Evolutionary conservation across 345 rosid genomes (phyloP).

Genomic region (Kernera saxatilis): DNA sequence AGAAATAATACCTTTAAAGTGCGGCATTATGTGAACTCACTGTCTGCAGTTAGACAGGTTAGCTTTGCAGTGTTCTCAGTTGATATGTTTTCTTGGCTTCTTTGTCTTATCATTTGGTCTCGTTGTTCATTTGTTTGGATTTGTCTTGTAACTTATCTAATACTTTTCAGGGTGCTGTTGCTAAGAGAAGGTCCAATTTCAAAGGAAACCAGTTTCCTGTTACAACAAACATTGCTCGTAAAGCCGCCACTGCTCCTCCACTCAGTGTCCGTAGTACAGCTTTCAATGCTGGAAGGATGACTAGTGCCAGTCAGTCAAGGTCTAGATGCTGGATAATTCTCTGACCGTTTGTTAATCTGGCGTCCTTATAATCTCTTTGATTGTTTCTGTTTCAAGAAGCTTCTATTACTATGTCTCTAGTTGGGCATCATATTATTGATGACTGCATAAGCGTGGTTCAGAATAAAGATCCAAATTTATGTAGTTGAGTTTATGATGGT

Average conservation of each 20-base stretch:
- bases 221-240: conserved; percentile 50
- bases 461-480: not conserved
- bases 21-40: conserved; percentile 46
- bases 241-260: conserved; percentile 48
- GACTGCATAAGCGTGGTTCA: not conserved
- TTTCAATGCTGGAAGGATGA: conserved; percentile 36
- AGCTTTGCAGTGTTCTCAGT: not conserved
- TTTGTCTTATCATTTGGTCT: not conserved
- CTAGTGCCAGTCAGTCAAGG: conserved; percentile 59
- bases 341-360: conserved; percentile 1
- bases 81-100: not conserved
- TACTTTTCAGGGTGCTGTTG: conserved; percentile 55
- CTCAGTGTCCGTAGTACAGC: conserved; percentile 36
- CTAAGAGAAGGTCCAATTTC: conserved; percentile 61
- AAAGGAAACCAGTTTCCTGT: conserved; percentile 49
- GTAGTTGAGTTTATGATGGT: not conserved
- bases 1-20: conserved; percentile 46
- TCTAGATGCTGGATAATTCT: conserved; percentile 26
- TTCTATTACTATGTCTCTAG: too few species aligned
- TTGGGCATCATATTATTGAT: not conserved
- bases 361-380: not conserved
- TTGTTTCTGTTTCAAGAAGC: not conserved
- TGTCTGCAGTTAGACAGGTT: conserved; percentile 74
- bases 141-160: not conserved
- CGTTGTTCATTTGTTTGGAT: not conserved